Evolutionary conservation across 306 rosid genomes (phyloP).

Genomic region (Castanea mollissima): DNA sequence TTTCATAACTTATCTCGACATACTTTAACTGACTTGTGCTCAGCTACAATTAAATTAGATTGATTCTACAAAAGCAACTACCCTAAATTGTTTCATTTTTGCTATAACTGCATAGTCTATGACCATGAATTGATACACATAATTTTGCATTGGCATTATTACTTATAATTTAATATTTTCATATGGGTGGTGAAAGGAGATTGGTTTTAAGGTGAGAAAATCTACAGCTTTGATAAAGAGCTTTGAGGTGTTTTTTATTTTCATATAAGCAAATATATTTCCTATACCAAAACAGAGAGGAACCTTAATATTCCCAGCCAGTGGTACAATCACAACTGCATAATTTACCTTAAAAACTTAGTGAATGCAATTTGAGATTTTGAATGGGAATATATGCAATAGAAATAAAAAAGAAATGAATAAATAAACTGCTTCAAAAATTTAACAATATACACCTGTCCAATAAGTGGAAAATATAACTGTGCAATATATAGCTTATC

Average conservation of each 20-base stretch:
- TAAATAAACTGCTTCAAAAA: neutral
- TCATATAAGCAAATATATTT: neutral
- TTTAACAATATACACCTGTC: conserved; percentile 58
- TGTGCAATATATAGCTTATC: conserved; percentile 96
- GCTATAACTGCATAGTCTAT: too few relatives aligned
- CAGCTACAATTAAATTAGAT: too few relatives aligned
- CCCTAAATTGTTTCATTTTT: too few relatives aligned
- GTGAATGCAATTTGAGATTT: neutral
- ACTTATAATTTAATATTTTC: too few relatives aligned
- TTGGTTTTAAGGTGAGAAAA: neutral
- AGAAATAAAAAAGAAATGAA: neutral
- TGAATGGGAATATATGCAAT: neutral
- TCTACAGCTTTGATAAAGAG: neutral
- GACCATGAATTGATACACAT: too few relatives aligned
- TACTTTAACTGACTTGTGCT: too few relatives aligned
- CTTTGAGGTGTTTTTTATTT: neutral
- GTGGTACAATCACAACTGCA: neutral
- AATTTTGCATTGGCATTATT: too few relatives aligned
- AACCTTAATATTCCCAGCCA: neutral
- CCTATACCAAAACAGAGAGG: neutral
- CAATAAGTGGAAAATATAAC: conserved; percentile 90
- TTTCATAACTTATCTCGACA: too few relatives aligned
- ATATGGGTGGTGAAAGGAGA: neutral
- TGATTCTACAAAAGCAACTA: too few relatives aligned
- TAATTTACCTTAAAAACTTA: neutral